Evolutionary conservation across 768 basidiomycete species (phyloP), one percentile per base, ranked within the genome.

Genomic region (Russula lepida): DNA sequence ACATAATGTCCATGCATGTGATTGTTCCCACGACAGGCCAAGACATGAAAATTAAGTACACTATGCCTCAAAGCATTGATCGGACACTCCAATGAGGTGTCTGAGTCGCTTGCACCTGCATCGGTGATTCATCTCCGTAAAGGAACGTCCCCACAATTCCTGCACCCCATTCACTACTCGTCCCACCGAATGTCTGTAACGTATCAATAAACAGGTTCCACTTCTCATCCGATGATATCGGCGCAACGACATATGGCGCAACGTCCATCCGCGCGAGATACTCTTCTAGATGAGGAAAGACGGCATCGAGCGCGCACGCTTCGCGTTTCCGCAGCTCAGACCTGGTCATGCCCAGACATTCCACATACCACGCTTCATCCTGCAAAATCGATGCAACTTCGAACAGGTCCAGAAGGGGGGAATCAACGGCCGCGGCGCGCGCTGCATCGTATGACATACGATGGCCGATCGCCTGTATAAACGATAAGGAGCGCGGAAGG

Each of bases 381-480:
- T 76, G 76, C 58, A 78, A 74, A 55, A 84, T 77, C 39, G 79
- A 75, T 6, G 77, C 75, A 56, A 76, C 77, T 66, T 80, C 81
- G 68, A 82, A 86, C 8, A 85, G 68, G 57, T 84, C 81, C 33
- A 85, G 72, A 30, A 86, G 74, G 19, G 76, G 74, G 64, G 74
- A 71, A 2, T 79, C 78, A 30, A 84, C 67, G 4, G 73, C 74
- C 13, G 74, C 72, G 35, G 72, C 71, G 47, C 78, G 59, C 19
- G 77, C 84, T 19, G 80, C 79, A 6, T 82, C 79, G 67, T 84
- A 84, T 2, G 84, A 81, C 44, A 83, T 73, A 17, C 83, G 79
- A 67, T 85, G 82, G 4, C 85, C 84, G 44, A 86, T 80, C n/a
- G 84, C 79, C 72, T 83, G 79, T 55, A 86, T 69, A 6, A 80